Evolutionary conservation across 495 filamentous ascomycete genomes (phyloP), one percentile per base, ranked within the genome.

Genomic region (Margaritispora aquatica): DNA sequence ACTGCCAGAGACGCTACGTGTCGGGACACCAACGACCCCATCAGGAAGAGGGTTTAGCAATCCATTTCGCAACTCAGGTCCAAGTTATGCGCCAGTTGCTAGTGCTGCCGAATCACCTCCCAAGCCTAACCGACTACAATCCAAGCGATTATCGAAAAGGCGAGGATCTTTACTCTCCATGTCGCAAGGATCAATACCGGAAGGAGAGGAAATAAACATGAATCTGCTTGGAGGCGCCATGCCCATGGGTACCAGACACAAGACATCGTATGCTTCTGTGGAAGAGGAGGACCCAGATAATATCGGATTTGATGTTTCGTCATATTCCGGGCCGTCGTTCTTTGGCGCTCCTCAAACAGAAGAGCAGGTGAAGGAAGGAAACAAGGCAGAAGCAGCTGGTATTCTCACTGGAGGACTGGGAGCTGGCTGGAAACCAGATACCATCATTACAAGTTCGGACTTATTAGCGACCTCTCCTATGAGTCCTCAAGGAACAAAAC

Each of bases 321-420:
- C 59, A 8, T 44, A 44, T 44, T 44, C 38, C 11, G 38, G 38
- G 38, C 38, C 38, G 15, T 44, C 38, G 3, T 63, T 65, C 27
- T 36, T 52, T 44, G 66, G 63, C 20, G 63, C 66, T 7, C 63
- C 63, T 31, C 51, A 60, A 22, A 64, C 19, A 13, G 60, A 63
- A 22, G 58, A 51, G 9, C 46, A 65, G 20, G 20, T 57, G 24
- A 22, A 47, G 21, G 63, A 65, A 59, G 36, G 31, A 21, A 51
- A 55, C 29, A 50, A 29, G 24, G 24, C 57, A 29, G 80, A 80
- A 57, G 69, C 74, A 0, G 68, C 66, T 26, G 78, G 77, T 26
- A 70, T 68, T 31, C 63, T 82, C 26, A 80, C 78, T 0, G 78
- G 77, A 19, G 80, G 78, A 0, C 51, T 81, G 19, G 78, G 78